phyloP scores from a whole-genome alignment of 768 basidiomycete genomes.

The Suillus variegatus region DNA sequence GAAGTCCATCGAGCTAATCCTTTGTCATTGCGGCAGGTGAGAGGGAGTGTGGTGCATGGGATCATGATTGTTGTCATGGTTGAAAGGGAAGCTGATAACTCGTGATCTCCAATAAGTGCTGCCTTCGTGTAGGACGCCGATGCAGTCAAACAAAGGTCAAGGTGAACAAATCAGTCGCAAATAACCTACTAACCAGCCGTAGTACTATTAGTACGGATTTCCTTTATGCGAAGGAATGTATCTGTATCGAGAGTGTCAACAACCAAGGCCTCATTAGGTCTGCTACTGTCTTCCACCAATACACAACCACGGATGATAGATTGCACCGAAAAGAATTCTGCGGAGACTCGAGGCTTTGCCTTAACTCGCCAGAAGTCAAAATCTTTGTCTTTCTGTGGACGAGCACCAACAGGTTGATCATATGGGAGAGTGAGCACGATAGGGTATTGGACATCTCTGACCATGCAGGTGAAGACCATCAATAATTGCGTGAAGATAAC shows the following conservation, averaged over 20 bases:
- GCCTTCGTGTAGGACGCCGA: no score
- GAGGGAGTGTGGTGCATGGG: no score
- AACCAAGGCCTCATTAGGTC: slow-evolving; percentile 24
- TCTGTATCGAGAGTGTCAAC: slow-evolving; percentile 32
- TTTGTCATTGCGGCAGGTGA: slow-evolving; percentile 30
- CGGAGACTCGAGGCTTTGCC: slow-evolving; percentile 3
- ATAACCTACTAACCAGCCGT: no score
- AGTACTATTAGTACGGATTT: background rate
- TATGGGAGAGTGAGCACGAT: slow-evolving; percentile 1
- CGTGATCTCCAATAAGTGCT: no score
- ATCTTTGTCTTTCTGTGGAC: slow-evolving; percentile 22
- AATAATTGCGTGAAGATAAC: background rate
- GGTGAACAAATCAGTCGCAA: no score
- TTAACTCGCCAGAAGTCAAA: slow-evolving; percentile 21
- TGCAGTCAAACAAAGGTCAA: no score
- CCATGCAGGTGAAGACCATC: background rate
- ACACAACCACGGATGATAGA: slow-evolving; percentile 34
- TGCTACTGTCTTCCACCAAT: slow-evolving; percentile 17
- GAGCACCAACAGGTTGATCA: slow-evolving; percentile 15
- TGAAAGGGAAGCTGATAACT: no score
- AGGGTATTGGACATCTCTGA: background rate
- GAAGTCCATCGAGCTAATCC: slow-evolving; percentile 34
- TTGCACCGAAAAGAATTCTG: slow-evolving; percentile 21
- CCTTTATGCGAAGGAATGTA: slow-evolving; percentile 22
- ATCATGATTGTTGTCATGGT: no score